A percentile compares a stretch with the other conserved stretches of the same genome.
Evolutionary conservation across 1,284 basidiomycete genomes (phyloP).

Genomic region (Anthracocystis panici-leucophaei): DNA sequence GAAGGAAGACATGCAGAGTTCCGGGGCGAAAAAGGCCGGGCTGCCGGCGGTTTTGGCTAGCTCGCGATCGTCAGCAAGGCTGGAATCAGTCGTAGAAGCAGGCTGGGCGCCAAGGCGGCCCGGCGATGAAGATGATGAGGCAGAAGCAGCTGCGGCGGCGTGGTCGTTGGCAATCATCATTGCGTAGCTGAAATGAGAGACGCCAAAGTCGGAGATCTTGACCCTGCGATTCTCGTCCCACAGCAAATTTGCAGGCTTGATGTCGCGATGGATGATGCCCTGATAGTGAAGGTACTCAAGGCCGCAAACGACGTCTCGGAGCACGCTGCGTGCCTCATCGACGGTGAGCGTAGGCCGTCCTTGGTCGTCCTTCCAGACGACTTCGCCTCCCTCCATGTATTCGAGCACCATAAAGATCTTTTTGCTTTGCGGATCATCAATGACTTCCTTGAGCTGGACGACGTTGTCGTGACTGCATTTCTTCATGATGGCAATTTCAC

Average conservation of each 20-base stretch:
- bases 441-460: constrained; percentile 91
- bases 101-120: constrained; percentile 14
- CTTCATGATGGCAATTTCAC: constrained; percentile 96
- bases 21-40: constrained; percentile 97
- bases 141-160: constrained; percentile 16
- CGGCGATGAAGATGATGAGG: constrained; percentile 18
- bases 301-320: constrained; percentile 91
- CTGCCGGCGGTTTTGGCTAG: constrained; percentile 94
- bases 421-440: constrained; percentile 89
- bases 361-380: constrained; percentile 79
- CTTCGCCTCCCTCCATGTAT: constrained; percentile 92
- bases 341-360: constrained; percentile 80
- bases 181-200: constrained; percentile 92
- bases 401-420: constrained; percentile 98
- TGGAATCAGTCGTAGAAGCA: constrained; percentile 68
- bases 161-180: constrained; percentile 53
- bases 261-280: constrained; percentile 98
- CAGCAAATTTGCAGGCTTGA: constrained; percentile 97
- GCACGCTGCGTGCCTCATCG: constrained; percentile 84
- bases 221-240: constrained; percentile 85
- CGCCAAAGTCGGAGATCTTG: constrained; percentile 98
- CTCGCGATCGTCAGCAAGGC: constrained; percentile 83
- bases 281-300: constrained; percentile 95
- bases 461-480: constrained; percentile 88
- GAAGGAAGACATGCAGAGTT: constrained; percentile 77